phyloP scores from a whole-genome alignment of 352 stramenopile species.

The Phytopythium aichiense region DNA sequence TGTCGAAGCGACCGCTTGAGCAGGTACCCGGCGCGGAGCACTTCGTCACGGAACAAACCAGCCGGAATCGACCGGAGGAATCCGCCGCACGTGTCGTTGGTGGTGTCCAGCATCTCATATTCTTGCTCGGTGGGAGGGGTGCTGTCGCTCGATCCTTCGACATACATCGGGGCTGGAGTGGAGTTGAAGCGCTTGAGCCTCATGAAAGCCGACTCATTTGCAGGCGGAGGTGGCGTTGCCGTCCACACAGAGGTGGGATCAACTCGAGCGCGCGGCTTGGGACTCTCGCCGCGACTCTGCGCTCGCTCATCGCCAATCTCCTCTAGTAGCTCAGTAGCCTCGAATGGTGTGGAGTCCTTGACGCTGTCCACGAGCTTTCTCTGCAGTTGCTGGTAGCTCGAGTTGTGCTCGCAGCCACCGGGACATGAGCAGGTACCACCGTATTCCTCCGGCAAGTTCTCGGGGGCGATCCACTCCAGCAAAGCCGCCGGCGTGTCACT shows the following conservation, averaged over 20 bases:
- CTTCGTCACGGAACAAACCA: slow-evolving; percentile 55
- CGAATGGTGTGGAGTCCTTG: slow-evolving; percentile 41
- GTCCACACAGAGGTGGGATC: not conserved
- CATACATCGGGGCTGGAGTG: slow-evolving; percentile 5
- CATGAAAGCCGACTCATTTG: not conserved
- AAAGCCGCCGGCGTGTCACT: slow-evolving; percentile 48
- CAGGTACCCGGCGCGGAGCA: slow-evolving; percentile 66
- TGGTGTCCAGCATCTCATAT: slow-evolving; percentile 5
- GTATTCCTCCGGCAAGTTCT: slow-evolving; percentile 68
- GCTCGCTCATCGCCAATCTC: slow-evolving; percentile 17
- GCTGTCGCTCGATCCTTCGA: not conserved
- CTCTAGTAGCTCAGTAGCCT: slow-evolving; percentile 24
- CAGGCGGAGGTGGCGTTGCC: slow-evolving; percentile 1
- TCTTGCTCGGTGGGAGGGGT: not conserved
- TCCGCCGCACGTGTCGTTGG: slow-evolving; percentile 15
- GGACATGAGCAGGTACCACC: slow-evolving; percentile 56
- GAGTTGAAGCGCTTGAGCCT: slow-evolving; percentile 16
- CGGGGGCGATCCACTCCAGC: slow-evolving; percentile 57
- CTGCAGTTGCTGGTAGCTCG: slow-evolving; percentile 58
- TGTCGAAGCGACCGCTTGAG: slow-evolving; percentile 86
- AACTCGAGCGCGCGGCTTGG: not conserved
- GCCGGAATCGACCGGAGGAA: slow-evolving; percentile 31
- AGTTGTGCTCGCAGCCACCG: slow-evolving; percentile 66
- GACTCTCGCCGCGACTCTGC: not conserved
- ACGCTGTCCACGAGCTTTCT: slow-evolving; percentile 51